Percentiles rank a stretch among this genome's conserved stretches.
Evolutionary conservation across 495 filamentous ascomycete species (phyloP).

Genomic region (Margaritispora aquatica): DNA sequence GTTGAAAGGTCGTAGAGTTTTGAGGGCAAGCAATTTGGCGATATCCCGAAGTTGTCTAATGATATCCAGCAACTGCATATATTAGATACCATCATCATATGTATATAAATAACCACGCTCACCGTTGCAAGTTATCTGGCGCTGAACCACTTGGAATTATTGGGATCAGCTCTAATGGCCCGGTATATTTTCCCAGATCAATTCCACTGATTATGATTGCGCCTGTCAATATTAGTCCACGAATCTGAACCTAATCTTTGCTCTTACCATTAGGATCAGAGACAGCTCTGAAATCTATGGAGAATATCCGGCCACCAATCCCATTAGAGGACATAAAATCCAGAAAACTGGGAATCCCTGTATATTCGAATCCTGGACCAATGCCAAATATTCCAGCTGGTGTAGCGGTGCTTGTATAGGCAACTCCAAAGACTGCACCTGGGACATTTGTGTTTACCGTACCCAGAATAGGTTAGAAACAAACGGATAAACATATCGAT

Average conservation of each 20-base stretch:
- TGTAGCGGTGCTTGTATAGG: not conserved
- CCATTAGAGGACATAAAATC: not conserved
- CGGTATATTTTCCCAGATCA: not conserved
- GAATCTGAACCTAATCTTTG: not conserved
- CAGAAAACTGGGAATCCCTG: not conserved
- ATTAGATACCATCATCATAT: not conserved
- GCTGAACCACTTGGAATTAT: not conserved
- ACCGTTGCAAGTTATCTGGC: not conserved
- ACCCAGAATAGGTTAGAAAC: not conserved
- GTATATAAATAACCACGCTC: not conserved
- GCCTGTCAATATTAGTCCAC: not conserved
- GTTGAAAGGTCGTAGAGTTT: not conserved
- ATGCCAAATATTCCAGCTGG: not conserved
- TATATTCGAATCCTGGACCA: not conserved
- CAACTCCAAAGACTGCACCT: not conserved
- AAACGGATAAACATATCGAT: not conserved
- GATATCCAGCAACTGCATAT: not conserved
- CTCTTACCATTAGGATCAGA: not conserved
- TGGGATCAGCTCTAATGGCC: not conserved
- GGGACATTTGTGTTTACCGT: not conserved
- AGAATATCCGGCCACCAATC: not conserved
- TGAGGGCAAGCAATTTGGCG: not conserved
- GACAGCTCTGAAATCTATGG: not conserved
- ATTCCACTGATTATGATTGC: not conserved
- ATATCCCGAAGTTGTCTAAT: not conserved